Evolutionary conservation across 139 green algal species (phyloP).

Genomic region (Tetraselmis chui): DNA sequence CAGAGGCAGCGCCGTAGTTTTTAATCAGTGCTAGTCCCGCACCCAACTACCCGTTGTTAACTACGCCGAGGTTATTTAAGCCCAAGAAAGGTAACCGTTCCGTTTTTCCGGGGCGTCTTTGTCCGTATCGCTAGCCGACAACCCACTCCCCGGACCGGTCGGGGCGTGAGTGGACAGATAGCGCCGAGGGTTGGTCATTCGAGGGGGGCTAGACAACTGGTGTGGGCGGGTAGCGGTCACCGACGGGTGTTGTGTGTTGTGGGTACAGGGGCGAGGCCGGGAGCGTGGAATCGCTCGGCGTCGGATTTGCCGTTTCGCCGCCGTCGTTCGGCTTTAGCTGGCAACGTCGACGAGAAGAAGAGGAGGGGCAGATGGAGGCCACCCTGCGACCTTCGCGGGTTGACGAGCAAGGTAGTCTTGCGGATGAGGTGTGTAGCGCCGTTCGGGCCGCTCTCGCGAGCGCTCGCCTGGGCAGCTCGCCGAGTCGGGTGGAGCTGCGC

Average conservation of each 20-base stretch:
- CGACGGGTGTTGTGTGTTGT: neutral
- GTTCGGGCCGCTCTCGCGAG: neutral
- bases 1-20: too few relatives aligned
- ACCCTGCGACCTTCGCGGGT: neutral
- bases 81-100: neutral
- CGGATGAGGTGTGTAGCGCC: neutral
- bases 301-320: neutral
- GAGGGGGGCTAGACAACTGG: neutral
- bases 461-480: neutral
- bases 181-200: neutral
- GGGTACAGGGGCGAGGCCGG: neutral
- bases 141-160: neutral
- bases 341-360: neutral
- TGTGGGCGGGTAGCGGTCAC: neutral
- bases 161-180: neutral
- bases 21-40: too few relatives aligned
- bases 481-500: neutral
- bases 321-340: neutral
- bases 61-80: too few relatives aligned
- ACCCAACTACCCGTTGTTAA: too few relatives aligned
- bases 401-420: too few relatives aligned
- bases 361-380: neutral
- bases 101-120: too few relatives aligned
- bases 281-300: neutral
- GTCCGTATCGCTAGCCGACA: too few relatives aligned